Evolutionary conservation across 2,329 filamentous ascomycete genomes (phyloP).

Genomic region (Periconia sp.): DNA sequence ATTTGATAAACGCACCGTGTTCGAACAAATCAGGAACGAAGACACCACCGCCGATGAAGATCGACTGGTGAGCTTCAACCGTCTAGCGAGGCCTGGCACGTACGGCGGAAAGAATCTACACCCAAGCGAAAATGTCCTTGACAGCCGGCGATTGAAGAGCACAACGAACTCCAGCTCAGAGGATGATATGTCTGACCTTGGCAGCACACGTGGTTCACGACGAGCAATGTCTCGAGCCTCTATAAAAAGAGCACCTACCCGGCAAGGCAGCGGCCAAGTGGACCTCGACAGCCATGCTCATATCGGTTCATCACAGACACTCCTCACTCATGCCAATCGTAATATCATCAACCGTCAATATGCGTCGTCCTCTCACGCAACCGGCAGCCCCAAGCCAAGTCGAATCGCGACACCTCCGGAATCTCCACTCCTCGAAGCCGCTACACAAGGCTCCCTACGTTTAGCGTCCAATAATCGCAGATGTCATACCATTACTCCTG

Average conservation of each 20-base stretch:
- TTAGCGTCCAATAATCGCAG: conserved; percentile 57
- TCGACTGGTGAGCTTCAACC: conserved; percentile 88
- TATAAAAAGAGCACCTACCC: conserved; percentile 39
- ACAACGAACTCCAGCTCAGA: conserved; percentile 37
- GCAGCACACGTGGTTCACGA: conserved; percentile 40
- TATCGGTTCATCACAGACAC: conserved; percentile 25
- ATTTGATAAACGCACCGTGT: conserved; percentile 90
- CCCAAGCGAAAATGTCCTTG: conserved; percentile 87
- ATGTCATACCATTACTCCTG: conserved; percentile 63
- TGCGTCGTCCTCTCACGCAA: conserved; percentile 41
- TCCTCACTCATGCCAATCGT: conserved; percentile 34
- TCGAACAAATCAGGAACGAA: conserved; percentile 87
- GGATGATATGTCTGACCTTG: conserved; percentile 41
- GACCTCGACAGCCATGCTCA: conserved; percentile 33
- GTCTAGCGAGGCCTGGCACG: conserved; percentile 55
- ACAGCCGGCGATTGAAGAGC: conserved; percentile 48
- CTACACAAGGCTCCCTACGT: conserved; percentile 46
- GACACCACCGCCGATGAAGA: conserved; percentile 88
- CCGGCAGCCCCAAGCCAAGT: conserved; percentile 36
- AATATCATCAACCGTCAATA: conserved; percentile 36
- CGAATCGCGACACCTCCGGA: conserved; percentile 39
- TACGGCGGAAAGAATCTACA: conserved; percentile 82
- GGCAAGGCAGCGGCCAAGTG: conserved; percentile 45
- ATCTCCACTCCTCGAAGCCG: conserved; percentile 35
- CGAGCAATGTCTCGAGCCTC: conserved; percentile 45